Base-by-base conservation (phyloP, 768 basidiomycete species). In the Gloeostereum incarnatum region DNA sequence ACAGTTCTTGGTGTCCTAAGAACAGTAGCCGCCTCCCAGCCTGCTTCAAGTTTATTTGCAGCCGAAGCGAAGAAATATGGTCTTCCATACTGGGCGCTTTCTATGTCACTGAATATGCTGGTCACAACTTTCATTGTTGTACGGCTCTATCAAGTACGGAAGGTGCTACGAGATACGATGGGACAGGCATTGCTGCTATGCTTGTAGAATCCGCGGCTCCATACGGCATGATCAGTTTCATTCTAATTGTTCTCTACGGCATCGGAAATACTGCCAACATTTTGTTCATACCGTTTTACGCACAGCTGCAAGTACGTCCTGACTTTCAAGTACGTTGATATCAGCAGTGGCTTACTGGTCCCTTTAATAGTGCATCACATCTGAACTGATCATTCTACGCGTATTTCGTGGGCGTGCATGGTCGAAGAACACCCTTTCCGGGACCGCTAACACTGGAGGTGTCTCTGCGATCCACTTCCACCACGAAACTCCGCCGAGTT, bases 141-240 rank as follows among this genome's bases (percentile, higher is more conserved):
- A n/a, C n/a, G n/a, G n/a, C n/a, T n/a, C n/a, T n/a, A n/a, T n/a
- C n/a, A n/a, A n/a, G n/a, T n/a, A n/a, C n/a, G n/a, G n/a, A n/a
- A n/a, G n/a, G n/a, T n/a, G n/a, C n/a, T n/a, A n/a, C n/a, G n/a
- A n/a, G n/a, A n/a, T n/a, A n/a, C n/a, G n/a, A n/a, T n/a, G n/a
- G n/a, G n/a, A 56, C 58, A 1, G 48, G 51, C n/a, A 49, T 58
- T 25, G 50, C 48, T 6, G 48, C 60, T 10, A 51, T 62, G 37
- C 47, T 59, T 32, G 39, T 63, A 16, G 61, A 65, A 44, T 54
- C 55, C 11, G 60, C 63, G 14, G 35, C 58, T 10, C 60, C 60
- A 2, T 63, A 58, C 53, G 54, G 55, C 6, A 27, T 62, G 14
- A 38, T 61, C 6, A 60, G 57, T 6, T 45, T 62, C 29, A 43